phyloP scores from a whole-genome alignment of 768 basidiomycete species.

The Tulasnella sp. region DNA sequence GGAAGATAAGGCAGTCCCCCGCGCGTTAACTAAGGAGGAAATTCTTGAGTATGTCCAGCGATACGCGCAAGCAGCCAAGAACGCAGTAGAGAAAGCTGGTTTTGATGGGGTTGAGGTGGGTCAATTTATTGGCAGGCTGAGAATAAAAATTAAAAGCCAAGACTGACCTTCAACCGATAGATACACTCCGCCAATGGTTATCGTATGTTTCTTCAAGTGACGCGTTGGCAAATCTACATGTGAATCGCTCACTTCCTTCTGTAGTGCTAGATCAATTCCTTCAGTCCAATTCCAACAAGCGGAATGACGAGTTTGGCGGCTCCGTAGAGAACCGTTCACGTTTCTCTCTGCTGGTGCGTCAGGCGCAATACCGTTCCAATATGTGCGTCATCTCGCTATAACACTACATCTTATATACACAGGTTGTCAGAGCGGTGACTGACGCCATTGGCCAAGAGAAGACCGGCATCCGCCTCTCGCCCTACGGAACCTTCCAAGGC shows the following conservation, averaged over 20 bases:
- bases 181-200: slow-evolving; percentile 3
- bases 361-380: not conserved
- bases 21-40: slow-evolving; percentile 21
- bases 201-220: not conserved
- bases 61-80: slow-evolving; percentile 24
- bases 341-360: slow-evolving; percentile 22
- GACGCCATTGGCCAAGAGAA: slow-evolving; percentile 27
- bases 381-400: not conserved
- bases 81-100: slow-evolving; percentile 36
- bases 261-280: slow-evolving; percentile 24
- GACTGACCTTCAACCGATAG: slow-evolving; percentile 30
- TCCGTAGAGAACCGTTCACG: slow-evolving; percentile 30
- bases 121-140: no score
- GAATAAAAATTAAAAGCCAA: not conserved
- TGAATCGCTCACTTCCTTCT: slow-evolving; percentile 20
- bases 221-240: not conserved
- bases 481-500: slow-evolving; percentile 17
- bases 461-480: slow-evolving; percentile 27
- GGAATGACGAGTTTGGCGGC: slow-evolving; percentile 32
- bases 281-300: slow-evolving; percentile 24
- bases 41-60: slow-evolving; percentile 20
- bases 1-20: not conserved
- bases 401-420: not conserved
- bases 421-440: slow-evolving; percentile 24
- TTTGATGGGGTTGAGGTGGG: slow-evolving; percentile 50